These are phyloP conservation scores for Fraxinus velutina DNA, from an alignment of 305 asterid genomes.

Conservation along the genomic window DNA sequence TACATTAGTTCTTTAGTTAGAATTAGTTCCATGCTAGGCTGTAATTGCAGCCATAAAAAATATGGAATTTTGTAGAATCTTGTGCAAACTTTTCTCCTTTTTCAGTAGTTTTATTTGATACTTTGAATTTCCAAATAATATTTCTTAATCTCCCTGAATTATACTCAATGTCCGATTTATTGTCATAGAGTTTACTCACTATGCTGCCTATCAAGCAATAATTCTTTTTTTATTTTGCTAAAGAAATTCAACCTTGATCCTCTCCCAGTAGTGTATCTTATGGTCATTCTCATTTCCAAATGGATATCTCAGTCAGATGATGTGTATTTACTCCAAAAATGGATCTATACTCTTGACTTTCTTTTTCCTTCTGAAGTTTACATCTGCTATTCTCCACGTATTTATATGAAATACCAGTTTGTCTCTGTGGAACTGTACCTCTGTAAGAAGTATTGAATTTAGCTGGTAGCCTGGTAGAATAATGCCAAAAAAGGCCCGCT, in stretches of 20 bases:
- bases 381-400: neutral
- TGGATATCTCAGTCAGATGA: neutral
- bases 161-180: neutral
- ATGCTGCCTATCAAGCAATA: neutral
- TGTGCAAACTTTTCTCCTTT: neutral
- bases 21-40: neutral
- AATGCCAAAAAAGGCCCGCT: neutral
- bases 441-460: neutral
- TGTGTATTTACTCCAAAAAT: neutral
- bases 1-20: neutral
- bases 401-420: neutral
- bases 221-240: neutral
- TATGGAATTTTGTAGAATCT: neutral
- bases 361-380: neutral
- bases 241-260: neutral
- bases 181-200: neutral
- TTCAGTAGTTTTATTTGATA: neutral
- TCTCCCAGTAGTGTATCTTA: neutral
- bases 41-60: neutral
- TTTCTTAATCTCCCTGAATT: neutral
- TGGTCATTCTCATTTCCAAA: neutral
- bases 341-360: neutral
- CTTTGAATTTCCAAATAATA: neutral
- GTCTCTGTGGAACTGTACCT: neutral
- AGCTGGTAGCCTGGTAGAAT: neutral